phyloP scores from a whole-genome alignment of 192 early-diverging fungal genomes.

The Funneliformis geosporum region DNA sequence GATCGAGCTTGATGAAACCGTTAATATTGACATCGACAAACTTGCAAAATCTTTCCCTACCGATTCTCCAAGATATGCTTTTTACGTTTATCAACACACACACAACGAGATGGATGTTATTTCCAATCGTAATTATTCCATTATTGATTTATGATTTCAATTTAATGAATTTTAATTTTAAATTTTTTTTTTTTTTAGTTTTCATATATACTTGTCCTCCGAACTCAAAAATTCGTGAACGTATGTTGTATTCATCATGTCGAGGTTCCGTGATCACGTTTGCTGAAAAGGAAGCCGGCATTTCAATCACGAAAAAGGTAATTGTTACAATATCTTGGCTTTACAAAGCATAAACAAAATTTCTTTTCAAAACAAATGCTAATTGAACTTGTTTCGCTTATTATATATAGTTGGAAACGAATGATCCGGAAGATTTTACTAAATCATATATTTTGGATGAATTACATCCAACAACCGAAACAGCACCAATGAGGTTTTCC shows the following conservation, averaged over 20 bases:
- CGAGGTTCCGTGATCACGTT: constrained; percentile 59
- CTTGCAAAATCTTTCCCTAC: constrained; percentile 54
- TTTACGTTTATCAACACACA: constrained; percentile 56
- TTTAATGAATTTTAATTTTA: constrained; percentile 5
- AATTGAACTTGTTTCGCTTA: not conserved
- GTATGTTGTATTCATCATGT: constrained; percentile 90
- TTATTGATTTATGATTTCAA: constrained; percentile 20
- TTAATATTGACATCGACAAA: constrained; percentile 49
- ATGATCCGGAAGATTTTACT: constrained; percentile 59
- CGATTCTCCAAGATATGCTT: constrained; percentile 74
- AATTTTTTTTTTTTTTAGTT: constrained; percentile 45
- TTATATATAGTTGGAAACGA: constrained; percentile 59
- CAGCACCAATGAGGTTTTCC: not conserved
- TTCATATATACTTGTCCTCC: constrained; percentile 89
- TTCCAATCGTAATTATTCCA: constrained; percentile 46
- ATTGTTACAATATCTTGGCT: not conserved
- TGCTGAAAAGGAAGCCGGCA: constrained; percentile 54
- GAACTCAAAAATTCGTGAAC: constrained; percentile 76
- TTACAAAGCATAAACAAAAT: too few relatives aligned
- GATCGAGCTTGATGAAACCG: constrained; percentile 51
- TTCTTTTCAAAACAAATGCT: not conserved
- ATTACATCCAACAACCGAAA: constrained; percentile 39
- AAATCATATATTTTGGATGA: constrained; percentile 57
- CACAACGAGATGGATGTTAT: constrained; percentile 46
- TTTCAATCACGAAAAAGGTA: constrained; percentile 65